phyloP scores from a whole-genome alignment of 2,329 filamentous ascomycete genomes.

The Diaporthe aspalathi region DNA sequence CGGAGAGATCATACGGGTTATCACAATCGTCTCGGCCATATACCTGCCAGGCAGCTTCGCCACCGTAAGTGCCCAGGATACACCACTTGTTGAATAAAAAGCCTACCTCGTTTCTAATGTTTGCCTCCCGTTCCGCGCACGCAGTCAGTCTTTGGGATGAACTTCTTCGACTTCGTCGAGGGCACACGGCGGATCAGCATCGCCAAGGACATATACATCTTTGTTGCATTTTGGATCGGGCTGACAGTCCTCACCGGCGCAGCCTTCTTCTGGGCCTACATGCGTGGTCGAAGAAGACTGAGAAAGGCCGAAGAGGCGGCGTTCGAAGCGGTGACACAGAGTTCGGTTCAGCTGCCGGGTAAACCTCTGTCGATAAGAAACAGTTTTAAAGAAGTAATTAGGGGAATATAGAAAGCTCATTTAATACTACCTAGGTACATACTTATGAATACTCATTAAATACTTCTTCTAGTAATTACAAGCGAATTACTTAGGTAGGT shows the following conservation, averaged over 20 bases:
- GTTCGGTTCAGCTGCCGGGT: too few relatives aligned
- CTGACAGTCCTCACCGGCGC: conserved; percentile 20
- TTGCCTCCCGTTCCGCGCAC: neutral
- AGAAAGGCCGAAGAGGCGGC: neutral
- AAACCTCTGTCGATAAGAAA: too few relatives aligned
- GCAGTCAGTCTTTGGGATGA: conserved; percentile 41
- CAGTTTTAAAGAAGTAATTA: too few relatives aligned
- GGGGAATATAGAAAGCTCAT: too few relatives aligned
- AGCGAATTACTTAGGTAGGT: too few relatives aligned
- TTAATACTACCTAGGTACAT: too few relatives aligned
- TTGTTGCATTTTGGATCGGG: conserved; percentile 27
- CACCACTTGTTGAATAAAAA: too few relatives aligned
- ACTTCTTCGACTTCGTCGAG: conserved; percentile 40
- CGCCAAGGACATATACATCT: conserved; percentile 27
- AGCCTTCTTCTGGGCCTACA: conserved; percentile 16
- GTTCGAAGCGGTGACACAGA: neutral
- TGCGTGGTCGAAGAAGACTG: conserved; percentile 1
- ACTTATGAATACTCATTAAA: too few relatives aligned
- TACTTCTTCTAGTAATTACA: too few relatives aligned
- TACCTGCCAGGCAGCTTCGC: conserved; percentile 45
- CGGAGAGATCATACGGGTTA: conserved; percentile 44
- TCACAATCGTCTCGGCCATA: conserved; percentile 45
- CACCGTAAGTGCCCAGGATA: conserved; percentile 34
- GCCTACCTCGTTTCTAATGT: neutral
- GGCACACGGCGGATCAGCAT: neutral